Base-by-base conservation (phyloP, 2,329 filamentous ascomycete genomes). In the Capronia coronata region DNA sequence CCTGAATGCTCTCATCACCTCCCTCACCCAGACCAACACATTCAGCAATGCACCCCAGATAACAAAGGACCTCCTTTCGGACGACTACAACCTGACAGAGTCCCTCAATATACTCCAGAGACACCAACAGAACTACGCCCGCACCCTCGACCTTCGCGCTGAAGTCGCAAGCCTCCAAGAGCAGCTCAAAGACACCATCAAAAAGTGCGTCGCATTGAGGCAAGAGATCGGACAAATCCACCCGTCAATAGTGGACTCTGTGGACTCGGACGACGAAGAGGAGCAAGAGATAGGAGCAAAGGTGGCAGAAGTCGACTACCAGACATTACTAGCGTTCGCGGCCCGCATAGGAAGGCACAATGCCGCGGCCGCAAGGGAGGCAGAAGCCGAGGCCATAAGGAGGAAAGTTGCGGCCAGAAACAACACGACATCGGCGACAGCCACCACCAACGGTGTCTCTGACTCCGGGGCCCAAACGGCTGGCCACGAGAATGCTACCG, bases 301-400 rank as follows among this genome's bases (percentile, higher is more conserved):
- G 1, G 50, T 49, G 11, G 41, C 50, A 16, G 67, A 70, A 39
- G 64, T 73, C 7, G 70, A 73, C 34, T 73, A 73, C 52, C 63
- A 63, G 29, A 57, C 71, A 2, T 63, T 73, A 0, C 60, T 73
- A 11, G 65, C 70, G 23, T 73, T 73, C 44, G 71, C 71, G 2
- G 65, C 70, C 3, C 62, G 71, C 16, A 73, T 73, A 39, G 72
- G 71, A 62, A 71, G 70, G 58, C 72, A 72, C 51, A 72, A 73
- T 46, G 64, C 67, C 14, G 63, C 69, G 48, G 71, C 71, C 0
- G 69, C 69, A 22, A 64, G 67, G 9, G 70, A 72, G 58, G 70
- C 68, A 9, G 65, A 66, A 14, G 63, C 61, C 1, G 64, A 65
- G 14, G 53, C 52, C 9, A 54, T 52, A 10, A 35, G 58, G 38